Percentiles rank a stretch among this genome's conserved stretches.
phyloP scores from a whole-genome alignment of 2,329 filamentous ascomycete genomes.

The Nemania bipapillata region DNA sequence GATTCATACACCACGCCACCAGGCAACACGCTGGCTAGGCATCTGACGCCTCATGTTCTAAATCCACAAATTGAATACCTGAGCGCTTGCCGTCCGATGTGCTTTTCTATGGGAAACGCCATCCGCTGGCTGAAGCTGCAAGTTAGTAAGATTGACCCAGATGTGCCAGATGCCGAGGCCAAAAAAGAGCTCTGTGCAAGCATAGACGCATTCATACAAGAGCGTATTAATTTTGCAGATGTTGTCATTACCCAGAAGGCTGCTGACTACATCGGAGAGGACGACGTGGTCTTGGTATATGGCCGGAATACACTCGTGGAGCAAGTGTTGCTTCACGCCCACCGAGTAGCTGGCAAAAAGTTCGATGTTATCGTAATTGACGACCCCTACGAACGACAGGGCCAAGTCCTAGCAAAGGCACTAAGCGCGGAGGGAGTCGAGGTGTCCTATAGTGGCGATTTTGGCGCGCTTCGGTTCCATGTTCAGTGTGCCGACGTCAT shows the following conservation, averaged over 20 bases:
- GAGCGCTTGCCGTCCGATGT: conserved; percentile 92
- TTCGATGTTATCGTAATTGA: conserved; percentile 91
- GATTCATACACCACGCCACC: conserved; percentile 90
- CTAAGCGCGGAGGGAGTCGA: conserved; percentile 75
- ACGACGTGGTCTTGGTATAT: conserved; percentile 86
- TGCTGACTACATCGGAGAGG: conserved; percentile 77
- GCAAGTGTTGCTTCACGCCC: conserved; percentile 79
- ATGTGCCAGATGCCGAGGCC: conserved; percentile 81
- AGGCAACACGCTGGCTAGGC: conserved; percentile 84
- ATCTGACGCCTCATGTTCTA: conserved; percentile 89
- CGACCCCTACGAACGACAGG: conserved; percentile 65
- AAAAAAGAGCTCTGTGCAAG: conserved; percentile 80
- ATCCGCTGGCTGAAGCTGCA: conserved; percentile 94
- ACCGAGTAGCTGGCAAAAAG: conserved; percentile 70
- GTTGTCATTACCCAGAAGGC: conserved; percentile 84
- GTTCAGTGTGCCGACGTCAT: conserved; percentile 75
- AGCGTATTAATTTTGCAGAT: conserved; percentile 88
- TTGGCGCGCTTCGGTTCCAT: conserved; percentile 79
- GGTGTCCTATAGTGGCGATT: conserved; percentile 80
- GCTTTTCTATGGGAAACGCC: conserved; percentile 95
- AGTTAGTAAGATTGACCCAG: conserved; percentile 89
- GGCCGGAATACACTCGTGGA: conserved; percentile 88
- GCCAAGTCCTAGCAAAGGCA: conserved; percentile 71
- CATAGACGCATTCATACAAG: conserved; percentile 90
- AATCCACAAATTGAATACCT: conserved; percentile 96